Conservation (phyloP, 306 rosid species). For the Vigna hirtella region DNA sequence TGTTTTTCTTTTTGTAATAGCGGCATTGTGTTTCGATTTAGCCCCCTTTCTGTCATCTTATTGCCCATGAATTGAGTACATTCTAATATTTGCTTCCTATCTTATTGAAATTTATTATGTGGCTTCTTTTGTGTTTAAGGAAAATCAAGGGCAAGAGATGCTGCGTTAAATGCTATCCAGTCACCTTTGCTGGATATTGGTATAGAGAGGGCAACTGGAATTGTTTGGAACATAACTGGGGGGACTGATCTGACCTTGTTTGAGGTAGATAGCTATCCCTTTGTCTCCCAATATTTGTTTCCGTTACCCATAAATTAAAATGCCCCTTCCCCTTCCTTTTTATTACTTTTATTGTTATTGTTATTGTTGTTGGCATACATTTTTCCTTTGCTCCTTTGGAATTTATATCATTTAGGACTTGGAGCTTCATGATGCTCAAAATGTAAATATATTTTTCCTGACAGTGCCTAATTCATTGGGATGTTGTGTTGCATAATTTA, state of each 20-base stretch:
- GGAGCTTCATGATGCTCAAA: conserved; percentile 1
- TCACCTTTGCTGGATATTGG: conserved; percentile 95
- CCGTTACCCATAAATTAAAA: not conserved
- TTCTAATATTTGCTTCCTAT: conserved; percentile 11
- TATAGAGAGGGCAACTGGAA: conserved; percentile 96
- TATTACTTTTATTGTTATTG: not conserved
- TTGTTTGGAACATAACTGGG: conserved; percentile 93
- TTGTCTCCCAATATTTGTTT: conserved; percentile 34
- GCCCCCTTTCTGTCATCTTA: not conserved
- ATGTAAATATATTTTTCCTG: not conserved
- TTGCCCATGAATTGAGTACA: not conserved
- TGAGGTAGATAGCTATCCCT: conserved; percentile 59
- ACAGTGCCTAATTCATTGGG: not conserved
- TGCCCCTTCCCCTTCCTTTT: not conserved
- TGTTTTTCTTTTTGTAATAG: conserved; percentile 22
- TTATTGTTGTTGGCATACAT: not conserved
- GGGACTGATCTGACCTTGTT: conserved; percentile 83
- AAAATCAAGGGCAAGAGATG: conserved; percentile 90
- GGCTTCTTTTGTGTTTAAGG: conserved; percentile 57
- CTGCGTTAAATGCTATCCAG: conserved; percentile 93
- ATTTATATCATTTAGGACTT: not conserved
- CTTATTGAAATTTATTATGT: conserved; percentile 23
- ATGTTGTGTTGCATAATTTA: not conserved
- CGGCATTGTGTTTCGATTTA: not conserved
- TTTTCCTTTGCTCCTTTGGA: not conserved